Base-by-base conservation (phyloP, 1,284 basidiomycete species). In the Cutaneotrichosporon cyanovorans region DNA sequence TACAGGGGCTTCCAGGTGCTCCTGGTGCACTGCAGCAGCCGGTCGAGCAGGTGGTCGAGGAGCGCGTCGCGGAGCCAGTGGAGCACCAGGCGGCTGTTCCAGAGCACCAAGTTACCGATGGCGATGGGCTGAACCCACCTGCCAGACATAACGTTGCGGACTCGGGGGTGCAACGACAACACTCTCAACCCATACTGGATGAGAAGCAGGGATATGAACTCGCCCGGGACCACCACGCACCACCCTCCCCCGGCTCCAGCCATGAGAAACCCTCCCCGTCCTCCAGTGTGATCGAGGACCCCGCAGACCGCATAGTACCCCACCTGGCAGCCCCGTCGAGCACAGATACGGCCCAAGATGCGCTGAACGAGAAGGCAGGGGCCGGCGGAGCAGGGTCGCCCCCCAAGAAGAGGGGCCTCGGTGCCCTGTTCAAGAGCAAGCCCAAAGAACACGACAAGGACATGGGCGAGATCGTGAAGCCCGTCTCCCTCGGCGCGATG, bases 401-500 rank as follows among this genome's bases (percentile, higher is more conserved):
- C 5, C 23, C 37, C 25, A 36, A 42, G 41, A 53, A 49, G 47
- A 43, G 41, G 37, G 28, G 37, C 30, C 16, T 46, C 2, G 23
- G 23, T 10, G 33, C 18, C 6, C n/a, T 33, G n/a, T 45, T 48
- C 34, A 28, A 32, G 30, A 49, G 43, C 37, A 48, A 53, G 37
- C 22, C 31, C n/a, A 50, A 48, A 40, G 25, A 35, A 9, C 38
- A 37, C 16, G 39, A 39, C 22, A 42, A 49, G 37, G 40, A 43
- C 41, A 40, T 16, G 32, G 16, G 14, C 32, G 32, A 40, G n/a
- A 9, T 23, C 19, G 22, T 42, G 31, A 42, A 42, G 16, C 40
- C 40, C 7, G 40, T 20, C 8, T 23, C 30, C 21, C 15, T 42
- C 32, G 14, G 7, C 5, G 12, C 34, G 5, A 55, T 72, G 21